Base-by-base conservation (phyloP, 1,139 yeast genomes). In the Zygosaccharomyces pseudobailii region DNA sequence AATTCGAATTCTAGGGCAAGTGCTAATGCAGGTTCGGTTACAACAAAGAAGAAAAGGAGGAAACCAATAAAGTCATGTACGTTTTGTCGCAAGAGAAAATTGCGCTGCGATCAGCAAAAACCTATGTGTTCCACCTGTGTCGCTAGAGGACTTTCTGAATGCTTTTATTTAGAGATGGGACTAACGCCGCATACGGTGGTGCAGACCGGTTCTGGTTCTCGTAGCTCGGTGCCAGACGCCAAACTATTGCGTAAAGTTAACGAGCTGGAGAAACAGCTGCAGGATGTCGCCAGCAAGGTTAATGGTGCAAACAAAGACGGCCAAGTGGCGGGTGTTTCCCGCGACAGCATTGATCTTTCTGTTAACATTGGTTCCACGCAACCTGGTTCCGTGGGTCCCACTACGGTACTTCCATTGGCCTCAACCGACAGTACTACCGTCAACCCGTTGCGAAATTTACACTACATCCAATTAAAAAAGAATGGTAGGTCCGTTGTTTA, bases 71-170 rank as follows among this genome's bases (percentile, higher is more conserved):
- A 55, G n/a, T 56, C 68, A 0, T 65, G 69, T 47, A 49, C 61
- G n/a, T 59, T 59, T 21, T 63, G 69, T 48, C 56, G 62, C 6
- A 24, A 57, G 5, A 51, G 65, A 23, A 63, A 65, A 49, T 51
- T 60, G 24, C 63, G 63, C 34, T 64, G 68, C 51, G 66, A 65
- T 40, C 61, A 61, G 37, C 54, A 50, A 9, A 56, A 52, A 32
- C 68, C 68, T 3, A 37, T 40, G 17, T 65, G 68, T 30, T 42
- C 61, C 5, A 52, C 63, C 1, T 65, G 69, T 51, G 43, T 52
- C 25, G 55, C 49, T 41, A 57, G 57, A 43, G 44, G 48, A 5
- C 54, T 59, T 10, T 59, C 65, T 0, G 53, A 52, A 1, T 56
- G 58, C 30, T 39, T 59, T 13, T 62, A 65, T 41, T 49, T 59